These are phyloP conservation scores for Dothidotthia symphoricarpi DNA, from an alignment of 2,329 filamentous ascomycete genomes.

Conservation along the genomic window DNA sequence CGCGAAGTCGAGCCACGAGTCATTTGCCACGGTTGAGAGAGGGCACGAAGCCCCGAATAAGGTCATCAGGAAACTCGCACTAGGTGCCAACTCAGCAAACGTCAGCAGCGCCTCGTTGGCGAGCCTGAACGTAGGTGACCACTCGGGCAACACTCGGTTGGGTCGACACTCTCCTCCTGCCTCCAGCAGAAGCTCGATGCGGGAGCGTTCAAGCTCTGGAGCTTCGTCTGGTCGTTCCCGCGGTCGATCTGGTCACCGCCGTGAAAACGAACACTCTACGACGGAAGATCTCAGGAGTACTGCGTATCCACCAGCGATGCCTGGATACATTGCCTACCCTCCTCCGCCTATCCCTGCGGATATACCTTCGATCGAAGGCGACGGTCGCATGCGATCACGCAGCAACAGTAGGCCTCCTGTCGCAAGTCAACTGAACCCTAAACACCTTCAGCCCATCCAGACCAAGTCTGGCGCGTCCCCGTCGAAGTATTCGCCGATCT, in stretches of 20 bases:
- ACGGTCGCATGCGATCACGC: constrained; percentile 32
- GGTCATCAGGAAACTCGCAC: constrained; percentile 61
- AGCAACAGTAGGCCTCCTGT: constrained; percentile 39
- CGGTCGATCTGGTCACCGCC: constrained; percentile 50
- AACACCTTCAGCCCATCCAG: constrained; percentile 40
- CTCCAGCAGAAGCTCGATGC: constrained; percentile 42
- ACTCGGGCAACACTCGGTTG: constrained; percentile 32
- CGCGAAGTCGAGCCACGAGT: constrained; percentile 66
- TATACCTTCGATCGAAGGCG: constrained; percentile 27
- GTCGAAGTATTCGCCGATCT: constrained; percentile 32
- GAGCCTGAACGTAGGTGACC: constrained; percentile 21
- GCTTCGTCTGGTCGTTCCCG: constrained; percentile 54
- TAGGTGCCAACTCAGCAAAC: constrained; percentile 47
- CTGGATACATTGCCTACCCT: constrained; percentile 33
- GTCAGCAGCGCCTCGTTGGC: constrained; percentile 39
- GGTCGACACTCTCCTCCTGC: constrained; percentile 40
- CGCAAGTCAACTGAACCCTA: constrained; percentile 38
- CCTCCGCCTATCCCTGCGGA: constrained; percentile 31
- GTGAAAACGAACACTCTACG: constrained; percentile 55
- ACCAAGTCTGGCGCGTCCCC: constrained; percentile 23
- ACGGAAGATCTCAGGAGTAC: constrained; percentile 43
- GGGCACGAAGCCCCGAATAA: constrained; percentile 52
- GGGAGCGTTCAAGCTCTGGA: constrained; percentile 57
- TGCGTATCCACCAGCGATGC: constrained; percentile 32
- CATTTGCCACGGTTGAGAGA: constrained; percentile 52